These are phyloP conservation scores for Coelastrella sp. DNA, from an alignment of 139 green algal species.

Conservation along the genomic window DNA sequence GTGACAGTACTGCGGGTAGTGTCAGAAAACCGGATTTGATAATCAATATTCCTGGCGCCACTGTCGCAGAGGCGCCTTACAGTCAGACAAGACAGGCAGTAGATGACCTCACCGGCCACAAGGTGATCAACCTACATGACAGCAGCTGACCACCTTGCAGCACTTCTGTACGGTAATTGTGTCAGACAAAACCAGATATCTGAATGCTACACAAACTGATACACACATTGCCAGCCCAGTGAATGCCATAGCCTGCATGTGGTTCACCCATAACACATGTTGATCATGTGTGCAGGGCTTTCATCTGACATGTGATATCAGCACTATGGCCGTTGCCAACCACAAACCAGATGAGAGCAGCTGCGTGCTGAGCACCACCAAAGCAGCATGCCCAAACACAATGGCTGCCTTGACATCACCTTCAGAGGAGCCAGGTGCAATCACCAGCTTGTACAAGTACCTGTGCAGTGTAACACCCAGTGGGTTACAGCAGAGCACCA, in stretches of 20 bases:
- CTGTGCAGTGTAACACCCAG: background rate
- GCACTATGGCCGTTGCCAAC: background rate
- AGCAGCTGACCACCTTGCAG: background rate
- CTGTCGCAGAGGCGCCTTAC: slow-evolving; percentile 10
- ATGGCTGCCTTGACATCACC: background rate
- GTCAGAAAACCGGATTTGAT: slow-evolving; percentile 11
- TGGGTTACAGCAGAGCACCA: background rate
- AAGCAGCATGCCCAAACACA: background rate
- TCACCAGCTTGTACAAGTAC: slow-evolving; percentile 9
- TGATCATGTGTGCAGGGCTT: too few species aligned
- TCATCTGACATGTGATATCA: too few species aligned
- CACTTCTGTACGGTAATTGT: too few species aligned
- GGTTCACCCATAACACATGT: too few species aligned
- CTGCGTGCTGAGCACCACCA: slow-evolving; percentile 36
- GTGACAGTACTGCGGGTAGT: too few species aligned
- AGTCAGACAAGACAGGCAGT: slow-evolving; percentile 3
- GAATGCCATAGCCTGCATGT: too few species aligned
- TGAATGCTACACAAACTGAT: too few species aligned
- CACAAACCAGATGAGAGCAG: background rate
- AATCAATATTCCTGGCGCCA: slow-evolving; percentile 28
- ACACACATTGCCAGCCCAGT: too few species aligned
- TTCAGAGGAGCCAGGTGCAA: background rate
- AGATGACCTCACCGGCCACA: background rate
- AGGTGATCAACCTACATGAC: too few species aligned
- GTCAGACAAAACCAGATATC: too few species aligned